Evolutionary conservation across 768 basidiomycete species (phyloP).

Genomic region (Suillus tomentosus): DNA sequence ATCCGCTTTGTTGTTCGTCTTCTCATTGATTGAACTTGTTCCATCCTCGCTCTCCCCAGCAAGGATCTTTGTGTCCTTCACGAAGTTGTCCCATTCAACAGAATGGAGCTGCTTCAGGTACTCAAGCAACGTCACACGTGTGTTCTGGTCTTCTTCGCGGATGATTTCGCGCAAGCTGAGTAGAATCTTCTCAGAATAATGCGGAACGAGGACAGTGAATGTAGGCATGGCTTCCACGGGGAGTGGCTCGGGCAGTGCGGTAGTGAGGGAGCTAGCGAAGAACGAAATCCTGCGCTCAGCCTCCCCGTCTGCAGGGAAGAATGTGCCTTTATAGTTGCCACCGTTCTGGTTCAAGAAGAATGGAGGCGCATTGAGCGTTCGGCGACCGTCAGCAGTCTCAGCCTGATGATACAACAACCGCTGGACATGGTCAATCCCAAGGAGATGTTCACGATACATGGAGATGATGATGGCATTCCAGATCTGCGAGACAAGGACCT

Average conservation of each 20-base stretch:
- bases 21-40: slow-evolving; percentile 62
- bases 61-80: slow-evolving; percentile 98
- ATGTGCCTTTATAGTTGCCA: slow-evolving; percentile 70
- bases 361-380: slow-evolving; percentile 92
- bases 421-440: slow-evolving; percentile 98
- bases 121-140: slow-evolving; percentile 95
- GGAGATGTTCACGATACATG: slow-evolving; percentile 98
- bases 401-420: slow-evolving; percentile 97
- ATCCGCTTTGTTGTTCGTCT: slow-evolving; percentile 66
- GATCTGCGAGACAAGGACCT: slow-evolving; percentile 97
- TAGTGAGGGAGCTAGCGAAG: slow-evolving; percentile 97
- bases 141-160: slow-evolving; percentile 94
- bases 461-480: slow-evolving; percentile 99
- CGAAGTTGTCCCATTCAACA: slow-evolving; percentile 99
- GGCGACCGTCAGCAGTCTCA: slow-evolving; percentile 83
- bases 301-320: slow-evolving; percentile 93
- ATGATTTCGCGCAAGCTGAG: slow-evolving; percentile 97
- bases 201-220: slow-evolving; percentile 98
- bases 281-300: slow-evolving; percentile 98
- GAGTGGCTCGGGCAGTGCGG: slow-evolving; percentile 91
- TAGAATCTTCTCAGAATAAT: slow-evolving; percentile 98
- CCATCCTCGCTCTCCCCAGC: slow-evolving; percentile 85
- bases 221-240: slow-evolving; percentile 99
- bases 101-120: slow-evolving; percentile 99
- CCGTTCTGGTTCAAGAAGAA: slow-evolving; percentile 95